Evolutionary conservation across 139 green algal genomes (phyloP).

Genomic region (Chloropicon primus): DNA sequence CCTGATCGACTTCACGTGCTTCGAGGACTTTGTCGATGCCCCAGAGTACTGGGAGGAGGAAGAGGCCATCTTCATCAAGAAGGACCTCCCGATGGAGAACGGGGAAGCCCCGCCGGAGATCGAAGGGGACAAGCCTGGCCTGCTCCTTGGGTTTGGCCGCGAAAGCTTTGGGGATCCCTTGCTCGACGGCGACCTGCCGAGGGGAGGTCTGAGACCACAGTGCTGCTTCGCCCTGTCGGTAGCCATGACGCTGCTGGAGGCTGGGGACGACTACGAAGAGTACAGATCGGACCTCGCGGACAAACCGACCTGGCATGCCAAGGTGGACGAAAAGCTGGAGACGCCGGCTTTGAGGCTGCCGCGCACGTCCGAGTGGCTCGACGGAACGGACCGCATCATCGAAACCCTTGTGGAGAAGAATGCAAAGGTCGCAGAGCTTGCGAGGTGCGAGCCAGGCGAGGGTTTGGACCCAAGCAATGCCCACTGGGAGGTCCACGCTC

Average conservation of each 20-base stretch:
- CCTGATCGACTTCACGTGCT: background rate
- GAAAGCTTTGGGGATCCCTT: background rate
- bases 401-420: background rate
- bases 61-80: background rate
- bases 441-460: background rate
- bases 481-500: background rate
- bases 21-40: background rate
- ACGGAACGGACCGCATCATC: background rate
- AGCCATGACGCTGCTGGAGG: background rate
- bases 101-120: background rate
- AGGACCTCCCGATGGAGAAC: background rate
- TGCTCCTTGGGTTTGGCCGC: background rate
- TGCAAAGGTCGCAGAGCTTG: background rate
- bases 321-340: background rate
- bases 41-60: background rate
- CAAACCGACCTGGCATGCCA: background rate
- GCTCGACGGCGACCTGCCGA: background rate
- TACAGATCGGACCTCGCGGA: background rate
- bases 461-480: background rate
- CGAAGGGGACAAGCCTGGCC: background rate
- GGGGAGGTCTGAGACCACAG: background rate
- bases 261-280: background rate
- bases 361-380: background rate
- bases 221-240: background rate
- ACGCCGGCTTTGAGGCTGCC: background rate